phyloP scores from a whole-genome alignment of 768 basidiomycete genomes.

The Rhodotorula taiwanensis region DNA sequence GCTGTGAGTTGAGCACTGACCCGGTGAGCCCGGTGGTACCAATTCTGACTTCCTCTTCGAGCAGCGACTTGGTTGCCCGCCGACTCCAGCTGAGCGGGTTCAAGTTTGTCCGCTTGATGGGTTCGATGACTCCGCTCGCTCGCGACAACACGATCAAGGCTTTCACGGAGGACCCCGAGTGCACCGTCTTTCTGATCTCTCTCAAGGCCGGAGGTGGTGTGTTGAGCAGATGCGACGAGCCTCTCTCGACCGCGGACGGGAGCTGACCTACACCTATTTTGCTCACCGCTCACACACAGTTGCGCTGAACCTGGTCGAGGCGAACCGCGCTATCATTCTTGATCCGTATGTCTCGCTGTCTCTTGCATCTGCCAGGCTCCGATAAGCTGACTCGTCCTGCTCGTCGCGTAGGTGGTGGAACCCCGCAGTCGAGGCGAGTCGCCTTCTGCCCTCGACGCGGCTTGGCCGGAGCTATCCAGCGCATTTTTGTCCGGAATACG shows the following conservation, averaged over 20 bases:
- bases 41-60: conserved; percentile 10
- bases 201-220: conserved; percentile 82
- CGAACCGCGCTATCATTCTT: conserved; percentile 28
- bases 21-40: neutral
- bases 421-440: conserved; percentile 73
- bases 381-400: neutral
- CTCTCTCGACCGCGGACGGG: neutral
- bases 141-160: conserved; percentile 55
- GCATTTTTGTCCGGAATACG: no score
- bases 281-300: conserved; percentile 46
- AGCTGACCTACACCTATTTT: no score
- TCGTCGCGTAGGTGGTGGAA: conserved; percentile 57
- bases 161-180: conserved; percentile 53
- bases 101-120: conserved; percentile 83
- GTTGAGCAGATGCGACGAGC: conserved; percentile 13
- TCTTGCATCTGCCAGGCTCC: conserved; percentile 3
- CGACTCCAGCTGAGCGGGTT: conserved; percentile 88
- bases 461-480: no score
- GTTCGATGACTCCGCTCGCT: conserved; percentile 93
- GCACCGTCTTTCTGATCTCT: conserved; percentile 90
- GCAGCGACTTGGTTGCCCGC: conserved; percentile 77
- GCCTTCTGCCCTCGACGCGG: no score
- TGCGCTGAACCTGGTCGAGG: conserved; percentile 75
- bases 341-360: conserved; percentile 46
- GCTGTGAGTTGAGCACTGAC: conserved; percentile 44